phyloP scores from a whole-genome alignment of 1,284 basidiomycete genomes.

The Leccinum holopus region DNA sequence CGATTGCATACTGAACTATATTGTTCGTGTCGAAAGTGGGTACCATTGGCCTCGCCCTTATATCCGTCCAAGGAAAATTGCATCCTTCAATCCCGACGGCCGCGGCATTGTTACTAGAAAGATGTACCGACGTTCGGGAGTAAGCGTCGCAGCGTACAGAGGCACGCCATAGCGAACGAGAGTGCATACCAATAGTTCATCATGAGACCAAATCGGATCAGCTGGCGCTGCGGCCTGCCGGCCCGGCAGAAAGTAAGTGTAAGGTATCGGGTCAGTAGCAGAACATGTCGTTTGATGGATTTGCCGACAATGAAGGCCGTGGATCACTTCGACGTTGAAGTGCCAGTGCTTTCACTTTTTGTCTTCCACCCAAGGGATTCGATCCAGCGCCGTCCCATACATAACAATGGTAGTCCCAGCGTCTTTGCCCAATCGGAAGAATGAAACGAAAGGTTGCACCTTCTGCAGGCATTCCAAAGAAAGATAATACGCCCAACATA shows the following conservation, averaged over 20 bases:
- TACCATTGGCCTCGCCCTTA: neutral
- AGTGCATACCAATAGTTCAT: too few relatives aligned
- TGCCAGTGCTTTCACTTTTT: neutral
- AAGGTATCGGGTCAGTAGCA: too few relatives aligned
- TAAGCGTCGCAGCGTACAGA: too few relatives aligned
- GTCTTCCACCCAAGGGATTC: neutral
- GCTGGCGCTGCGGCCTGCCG: neutral
- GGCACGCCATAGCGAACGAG: too few relatives aligned
- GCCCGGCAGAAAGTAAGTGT: neutral
- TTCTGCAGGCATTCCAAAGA: neutral
- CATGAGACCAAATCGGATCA: too few relatives aligned
- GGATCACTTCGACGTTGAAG: neutral
- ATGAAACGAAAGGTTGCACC: neutral
- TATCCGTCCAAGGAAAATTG: neutral
- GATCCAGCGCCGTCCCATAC: neutral
- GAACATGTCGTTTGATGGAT: too few relatives aligned
- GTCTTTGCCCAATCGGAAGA: neutral
- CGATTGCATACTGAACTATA: slow-evolving; percentile 16
- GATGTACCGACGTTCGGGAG: too few relatives aligned
- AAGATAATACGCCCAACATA: neutral
- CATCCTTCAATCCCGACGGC: neutral
- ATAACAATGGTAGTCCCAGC: neutral
- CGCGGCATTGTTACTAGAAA: neutral
- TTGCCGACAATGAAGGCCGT: too few relatives aligned
- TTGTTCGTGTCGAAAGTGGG: neutral